phyloP scores from a whole-genome alignment of 2,329 filamentous ascomycete genomes.

The Basipetospora sp. region DNA sequence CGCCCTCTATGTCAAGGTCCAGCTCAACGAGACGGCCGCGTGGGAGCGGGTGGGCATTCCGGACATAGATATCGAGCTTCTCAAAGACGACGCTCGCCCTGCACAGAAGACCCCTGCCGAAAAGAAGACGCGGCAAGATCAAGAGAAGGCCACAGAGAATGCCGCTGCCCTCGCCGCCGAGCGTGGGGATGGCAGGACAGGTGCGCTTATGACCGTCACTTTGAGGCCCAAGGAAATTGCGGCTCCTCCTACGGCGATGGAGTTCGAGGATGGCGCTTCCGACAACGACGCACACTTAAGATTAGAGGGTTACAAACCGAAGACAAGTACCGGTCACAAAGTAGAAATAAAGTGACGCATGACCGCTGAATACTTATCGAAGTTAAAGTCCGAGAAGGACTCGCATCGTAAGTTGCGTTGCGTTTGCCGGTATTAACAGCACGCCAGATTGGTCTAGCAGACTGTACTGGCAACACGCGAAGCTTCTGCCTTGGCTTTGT shows the following conservation, averaged over 20 bases:
- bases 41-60: constrained; percentile 59
- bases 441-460: too few species aligned
- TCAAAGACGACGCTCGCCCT: constrained; percentile 34
- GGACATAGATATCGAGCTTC: constrained; percentile 43
- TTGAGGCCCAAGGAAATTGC: constrained; percentile 10
- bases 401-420: too few species aligned
- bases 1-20: constrained; percentile 74
- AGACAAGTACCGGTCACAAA: constrained; percentile 15
- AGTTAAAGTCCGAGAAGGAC: too few species aligned
- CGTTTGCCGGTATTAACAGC: too few species aligned
- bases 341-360: too few species aligned
- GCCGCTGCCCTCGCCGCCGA: constrained; percentile 34
- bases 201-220: constrained; percentile 14
- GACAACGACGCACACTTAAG: constrained; percentile 28
- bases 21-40: constrained; percentile 70
- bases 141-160: constrained; percentile 25
- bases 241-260: constrained; percentile 9
- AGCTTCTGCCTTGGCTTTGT: too few species aligned
- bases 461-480: too few species aligned
- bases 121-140: constrained; percentile 21
- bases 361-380: too few species aligned
- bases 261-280: constrained; percentile 11
- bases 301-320: constrained; percentile 37
- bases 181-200: constrained; percentile 21
- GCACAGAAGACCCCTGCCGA: constrained; percentile 21